Evolutionary conservation across 2,329 filamentous ascomycete species (phyloP).

Genomic region (Cladosporium austrohemisphaericum): DNA sequence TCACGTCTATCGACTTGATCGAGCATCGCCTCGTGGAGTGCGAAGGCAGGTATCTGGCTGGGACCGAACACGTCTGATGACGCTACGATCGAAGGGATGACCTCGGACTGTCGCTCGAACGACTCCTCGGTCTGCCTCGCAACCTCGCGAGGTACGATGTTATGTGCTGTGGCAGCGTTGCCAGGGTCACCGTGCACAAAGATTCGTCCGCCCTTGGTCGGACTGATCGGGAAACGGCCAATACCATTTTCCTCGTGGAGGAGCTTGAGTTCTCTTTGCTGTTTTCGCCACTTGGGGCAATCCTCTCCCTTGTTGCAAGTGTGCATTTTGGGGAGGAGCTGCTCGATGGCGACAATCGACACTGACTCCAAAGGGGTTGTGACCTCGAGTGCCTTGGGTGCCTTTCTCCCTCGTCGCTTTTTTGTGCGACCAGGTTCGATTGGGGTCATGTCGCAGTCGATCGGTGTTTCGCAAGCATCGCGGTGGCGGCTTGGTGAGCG

Average conservation of each 20-base stretch:
- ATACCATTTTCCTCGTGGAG: slow-evolving; percentile 66
- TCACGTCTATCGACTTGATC: slow-evolving; percentile 68
- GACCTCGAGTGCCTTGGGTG: slow-evolving; percentile 53
- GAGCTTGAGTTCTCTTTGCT: slow-evolving; percentile 71
- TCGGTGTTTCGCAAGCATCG: slow-evolving; percentile 19
- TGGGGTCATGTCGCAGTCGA: slow-evolving; percentile 31
- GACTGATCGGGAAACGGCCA: slow-evolving; percentile 55
- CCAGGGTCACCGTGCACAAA: slow-evolving; percentile 76
- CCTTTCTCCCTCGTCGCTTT: slow-evolving; percentile 39
- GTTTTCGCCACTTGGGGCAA: slow-evolving; percentile 76
- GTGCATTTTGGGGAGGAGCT: slow-evolving; percentile 79
- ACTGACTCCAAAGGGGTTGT: slow-evolving; percentile 79
- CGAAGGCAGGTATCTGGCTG: slow-evolving; percentile 58
- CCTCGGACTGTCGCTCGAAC: slow-evolving; percentile 62
- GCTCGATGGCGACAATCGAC: slow-evolving; percentile 88
- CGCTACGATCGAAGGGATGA: slow-evolving; percentile 76
- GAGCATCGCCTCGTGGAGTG: slow-evolving; percentile 69
- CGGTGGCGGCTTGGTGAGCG: slow-evolving; percentile 25
- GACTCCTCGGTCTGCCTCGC: slow-evolving; percentile 21
- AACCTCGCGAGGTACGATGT: slow-evolving; percentile 51
- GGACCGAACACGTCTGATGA: slow-evolving; percentile 87
- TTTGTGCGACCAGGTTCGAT: slow-evolving; percentile 33
- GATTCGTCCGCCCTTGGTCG: slow-evolving; percentile 63
- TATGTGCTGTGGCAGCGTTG: slow-evolving; percentile 62
- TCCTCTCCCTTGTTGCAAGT: slow-evolving; percentile 81